Conservation (phyloP, 345 rosid genomes). For the Lenwebbia sp. region DNA sequence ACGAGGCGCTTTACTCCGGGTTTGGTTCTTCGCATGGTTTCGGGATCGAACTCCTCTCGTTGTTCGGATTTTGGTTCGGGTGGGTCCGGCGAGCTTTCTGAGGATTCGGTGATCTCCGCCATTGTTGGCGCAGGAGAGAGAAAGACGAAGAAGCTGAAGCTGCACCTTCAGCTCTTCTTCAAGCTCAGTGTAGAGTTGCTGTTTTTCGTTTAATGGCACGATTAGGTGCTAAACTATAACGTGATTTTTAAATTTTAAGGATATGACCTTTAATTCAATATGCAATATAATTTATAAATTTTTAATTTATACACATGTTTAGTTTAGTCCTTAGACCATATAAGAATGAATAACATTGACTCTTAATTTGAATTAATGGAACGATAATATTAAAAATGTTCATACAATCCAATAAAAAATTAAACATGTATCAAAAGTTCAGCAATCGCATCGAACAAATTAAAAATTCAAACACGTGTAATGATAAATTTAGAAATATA, state of each 20-base stretch:
- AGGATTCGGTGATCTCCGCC: conserved; percentile 34
- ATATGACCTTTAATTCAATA: too few relatives aligned
- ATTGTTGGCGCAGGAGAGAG: conserved; percentile 6
- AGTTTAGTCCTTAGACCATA: too few relatives aligned
- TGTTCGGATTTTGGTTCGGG: not conserved
- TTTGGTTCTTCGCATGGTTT: conserved; percentile 47
- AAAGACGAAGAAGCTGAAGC: not conserved
- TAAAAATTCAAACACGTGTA: not conserved
- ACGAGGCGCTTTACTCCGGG: conserved; percentile 81
- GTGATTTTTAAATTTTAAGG: too few relatives aligned
- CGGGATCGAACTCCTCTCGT: conserved; percentile 19
- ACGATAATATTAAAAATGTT: too few relatives aligned
- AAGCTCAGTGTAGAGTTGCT: not conserved
- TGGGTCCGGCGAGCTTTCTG: conserved; percentile 1
- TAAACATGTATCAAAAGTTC: too few relatives aligned
- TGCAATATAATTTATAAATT: too few relatives aligned
- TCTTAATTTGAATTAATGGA: too few relatives aligned
- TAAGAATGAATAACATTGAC: too few relatives aligned
- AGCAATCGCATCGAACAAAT: too few relatives aligned
- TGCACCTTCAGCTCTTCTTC: not conserved
- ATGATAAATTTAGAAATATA: not conserved
- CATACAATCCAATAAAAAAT: too few relatives aligned
- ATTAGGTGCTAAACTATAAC: too few relatives aligned
- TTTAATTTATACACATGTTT: too few relatives aligned
- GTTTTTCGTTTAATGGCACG: not conserved